Evolutionary conservation across 331 rosid genomes (phyloP).

Genomic region (Quercus tomentella): DNA sequence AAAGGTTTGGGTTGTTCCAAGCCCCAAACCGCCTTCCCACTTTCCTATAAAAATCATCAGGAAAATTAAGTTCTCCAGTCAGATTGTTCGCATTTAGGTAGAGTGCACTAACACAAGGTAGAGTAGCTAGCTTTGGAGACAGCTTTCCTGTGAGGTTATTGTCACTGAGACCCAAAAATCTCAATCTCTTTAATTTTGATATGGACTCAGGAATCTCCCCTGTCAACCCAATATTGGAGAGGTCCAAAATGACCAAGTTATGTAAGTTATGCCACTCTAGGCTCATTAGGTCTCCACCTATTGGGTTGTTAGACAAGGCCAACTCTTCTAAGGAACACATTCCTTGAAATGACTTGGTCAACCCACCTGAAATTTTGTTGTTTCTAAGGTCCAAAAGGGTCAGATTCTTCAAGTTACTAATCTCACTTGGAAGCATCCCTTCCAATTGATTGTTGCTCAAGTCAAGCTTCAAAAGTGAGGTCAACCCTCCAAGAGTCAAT

Average conservation of each 20-base stretch:
- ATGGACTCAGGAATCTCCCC: conserved; percentile 86
- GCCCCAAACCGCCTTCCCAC: conserved; percentile 90
- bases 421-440: conserved; percentile 45
- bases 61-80: conserved; percentile 62
- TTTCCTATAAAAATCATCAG: conserved; percentile 55
- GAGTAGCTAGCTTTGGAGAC: conserved; percentile 54
- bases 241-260: conserved; percentile 66
- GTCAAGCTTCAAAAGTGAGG: conserved; percentile 76
- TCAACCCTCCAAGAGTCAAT: conserved; percentile 41
- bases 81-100: conserved; percentile 78
- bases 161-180: conserved; percentile 72
- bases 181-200: conserved; percentile 54
- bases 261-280: conserved; percentile 57
- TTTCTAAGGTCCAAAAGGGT: conserved; percentile 79
- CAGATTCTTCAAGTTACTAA: conserved; percentile 43
- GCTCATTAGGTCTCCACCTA: conserved; percentile 57
- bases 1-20: conserved; percentile 77
- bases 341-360: conserved; percentile 47
- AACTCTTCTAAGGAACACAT: conserved; percentile 59
- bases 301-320: conserved; percentile 72
- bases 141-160: conserved; percentile 71
- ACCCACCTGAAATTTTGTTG: conserved; percentile 72
- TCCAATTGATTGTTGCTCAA: conserved; percentile 57
- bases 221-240: conserved; percentile 51
- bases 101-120: conserved; percentile 64